Base-by-base conservation (phyloP, 257 asterid species). In the Galeopsis tetrahit region DNA sequence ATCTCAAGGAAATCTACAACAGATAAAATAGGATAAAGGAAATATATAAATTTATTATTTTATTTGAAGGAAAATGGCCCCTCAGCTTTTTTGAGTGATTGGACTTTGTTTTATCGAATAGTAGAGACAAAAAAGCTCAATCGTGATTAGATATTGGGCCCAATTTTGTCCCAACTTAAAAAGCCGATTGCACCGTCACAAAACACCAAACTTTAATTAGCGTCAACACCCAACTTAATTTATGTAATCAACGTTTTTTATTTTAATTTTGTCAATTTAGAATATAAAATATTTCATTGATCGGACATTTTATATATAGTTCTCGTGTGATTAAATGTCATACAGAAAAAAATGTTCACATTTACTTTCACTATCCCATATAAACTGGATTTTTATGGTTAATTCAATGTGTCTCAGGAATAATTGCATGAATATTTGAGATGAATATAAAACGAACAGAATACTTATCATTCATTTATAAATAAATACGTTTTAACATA, bases 111-210 rank as follows among this genome's bases (percentile, higher is more conserved):
- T 71, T 62, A 10, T 58, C 11, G 46, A 39, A 73, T 17, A 55
- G 68, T 32, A 69, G 15, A 72, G 80, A 76, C 84, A 76, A 77
- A 82, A 82, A 10, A 64, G 43, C 68, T 75, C 58, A 44, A 74
- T 35, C 6, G 10, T 28, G 46, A 75, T 73, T 57, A 9, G 60
- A 77, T 65, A 66, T 66, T 74, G 61, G 80, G 59, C 78, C 83
- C 78, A 66, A 7, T 1, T 43, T 72, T 65, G 66, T 72, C 75
- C 64, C 57, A 63, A 49, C 17, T 55, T 10, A 61, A 73, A 73
- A 73, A 33, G 69, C 52, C 35, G 48, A 63, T 60, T 73, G 72
- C 86, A 82, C 86, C 86, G 77, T 57, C 78, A 73, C 78, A 10
- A 32, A 48, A 71, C 63, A 38, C 67, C 73, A 76, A 74, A 65